Base-by-base conservation (phyloP, 1,139 yeast species). In the Diutina sp. region DNA sequence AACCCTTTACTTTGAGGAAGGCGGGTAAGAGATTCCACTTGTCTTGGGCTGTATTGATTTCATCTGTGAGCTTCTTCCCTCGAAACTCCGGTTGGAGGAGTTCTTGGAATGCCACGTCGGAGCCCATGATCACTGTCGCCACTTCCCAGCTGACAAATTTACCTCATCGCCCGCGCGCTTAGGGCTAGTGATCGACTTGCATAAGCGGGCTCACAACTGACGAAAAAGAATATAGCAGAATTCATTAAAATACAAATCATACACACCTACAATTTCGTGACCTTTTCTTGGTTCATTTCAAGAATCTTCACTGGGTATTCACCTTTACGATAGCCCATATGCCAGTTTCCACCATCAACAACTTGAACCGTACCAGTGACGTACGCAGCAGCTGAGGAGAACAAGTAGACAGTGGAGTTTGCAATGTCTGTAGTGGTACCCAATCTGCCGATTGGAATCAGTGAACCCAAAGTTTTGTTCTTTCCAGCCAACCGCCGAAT, bases 11-110 rank as follows among this genome's bases (percentile, higher is more conserved):
- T 67, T 90, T 90, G 60, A 93, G 74, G 67, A 93, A 93, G 0
- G 99, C 99, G 0, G 99, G 99, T 53, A 93, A 72, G 57, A 93
- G 76, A 64, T 93, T 87, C 99, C 99, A 93, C 71, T 93, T 93
- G 70, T 93, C 99, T 65, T 87, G 76, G 14, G 95, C 96, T 0
- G 97, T 90, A 64, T 83, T 83, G 68, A 93, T 86, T 62, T 88
- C 89, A 72, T 93, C 99, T 1, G 96, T 83, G 59, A 91, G 71
- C 57, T 79, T 78, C 70, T 90, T 93, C 18, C 99, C 99, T 66
- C 85, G 86, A 71, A 88, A 93, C 18, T 80, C 79, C 5, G 95
- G 93, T 66, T 88, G 78, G 58, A 93, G 72, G 53, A 93, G 78
- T 57, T 89, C 95, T 64, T 82, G 83, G 69, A 90, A 88, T 2